Base-by-base conservation (phyloP, 2,329 filamentous ascomycete genomes). In the Exophiala alcalophila region DNA sequence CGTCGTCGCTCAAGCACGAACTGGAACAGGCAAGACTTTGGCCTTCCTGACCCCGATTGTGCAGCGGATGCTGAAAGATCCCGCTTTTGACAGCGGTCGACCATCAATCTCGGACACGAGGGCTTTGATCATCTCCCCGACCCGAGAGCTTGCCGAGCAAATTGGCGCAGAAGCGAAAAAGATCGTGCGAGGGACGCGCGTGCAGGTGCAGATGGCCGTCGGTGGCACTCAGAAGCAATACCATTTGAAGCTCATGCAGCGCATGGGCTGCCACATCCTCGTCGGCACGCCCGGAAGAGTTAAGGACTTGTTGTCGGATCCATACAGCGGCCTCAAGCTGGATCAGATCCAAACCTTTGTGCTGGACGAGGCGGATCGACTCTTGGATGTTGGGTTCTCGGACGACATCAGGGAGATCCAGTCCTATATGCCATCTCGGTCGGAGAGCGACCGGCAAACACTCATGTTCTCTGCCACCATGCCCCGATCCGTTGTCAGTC, bases 381-480 rank as follows among this genome's bases (percentile, higher is more conserved):
- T 86, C 18, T 68, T 84, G 34, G 79, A 85, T 56, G 71, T 78
- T 52, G 70, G 86, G 2, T 78, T 78, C 52, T 62, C 75, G 18
- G 66, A 68, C 8, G 73, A 71, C 15, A 69, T 78, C 41, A 71
- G 70, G 53, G 64, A 70, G 35, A 76, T 79, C 23, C 63, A 78
- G 20, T 62, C 60, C 15, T 63, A 66, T 23, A 66, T 79, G 30
- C 75, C 75, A 7, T 63, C 75, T 32, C 74, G 76, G 5, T 57
- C 63, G 0, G 65, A 81, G 38, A 35, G 33, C 10, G 74, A 84
- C 40, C 81, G 91, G 35, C 92, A 98, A 65, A 96, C 90, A 5
- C 80, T 98, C 58, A 83, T 98, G 65, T 96, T 94, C 65, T 97
- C 91, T 10, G 92, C 92, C 30, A 98, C 92, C 8, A 85, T 98